Base-by-base conservation (phyloP, 2,329 filamentous ascomycete species). In the Polychaeton citri region DNA sequence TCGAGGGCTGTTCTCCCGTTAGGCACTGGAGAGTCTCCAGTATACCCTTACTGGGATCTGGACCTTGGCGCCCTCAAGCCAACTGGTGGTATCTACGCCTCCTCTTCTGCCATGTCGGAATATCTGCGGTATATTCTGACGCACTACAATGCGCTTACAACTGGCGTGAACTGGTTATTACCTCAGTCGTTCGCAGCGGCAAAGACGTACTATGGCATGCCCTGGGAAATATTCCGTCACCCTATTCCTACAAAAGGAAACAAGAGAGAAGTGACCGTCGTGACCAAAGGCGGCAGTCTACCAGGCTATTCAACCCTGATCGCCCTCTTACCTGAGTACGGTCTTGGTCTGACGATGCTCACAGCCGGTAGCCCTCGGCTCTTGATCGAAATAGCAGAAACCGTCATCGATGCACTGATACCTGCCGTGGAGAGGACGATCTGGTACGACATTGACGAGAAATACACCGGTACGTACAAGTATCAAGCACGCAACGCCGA, bases 151-250 rank as follows among this genome's bases (percentile, higher is more conserved):
- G 49, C 50, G 7, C 50, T 66, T 15, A 59, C 57, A 0, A 57
- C 51, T 3, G 56, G 59, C 0, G 30, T 62, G 6, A 66, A 66
- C 37, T 68, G 64, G 64, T 41, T 65, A 8, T 41, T 61, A 28
- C 62, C 63, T 1, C 54, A 50, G 1, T 63, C 60, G 3, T 59
- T 53, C 26, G 42, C 52, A 0, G 50, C 48, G 2, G 59, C 60
- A 0, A 42, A 58, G 18, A 57, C 50, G 0, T 65, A 61, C 38
- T 66, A 65, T 37, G 65, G 64, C 3, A 61, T 63, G 50, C 64
- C 64, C 0, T 69, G 63, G 59, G 64, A 68, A 43, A 66, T 64
- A 0, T 61, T 60, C 30, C 58, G 62, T 0, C 62, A 58, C 2
- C 54, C 61, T 26, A 50, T 50, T 4, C 53, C 65, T 12, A 47